Evolutionary conservation across 1,284 basidiomycete species (phyloP).

Genomic region (Cerioporus squamosus): DNA sequence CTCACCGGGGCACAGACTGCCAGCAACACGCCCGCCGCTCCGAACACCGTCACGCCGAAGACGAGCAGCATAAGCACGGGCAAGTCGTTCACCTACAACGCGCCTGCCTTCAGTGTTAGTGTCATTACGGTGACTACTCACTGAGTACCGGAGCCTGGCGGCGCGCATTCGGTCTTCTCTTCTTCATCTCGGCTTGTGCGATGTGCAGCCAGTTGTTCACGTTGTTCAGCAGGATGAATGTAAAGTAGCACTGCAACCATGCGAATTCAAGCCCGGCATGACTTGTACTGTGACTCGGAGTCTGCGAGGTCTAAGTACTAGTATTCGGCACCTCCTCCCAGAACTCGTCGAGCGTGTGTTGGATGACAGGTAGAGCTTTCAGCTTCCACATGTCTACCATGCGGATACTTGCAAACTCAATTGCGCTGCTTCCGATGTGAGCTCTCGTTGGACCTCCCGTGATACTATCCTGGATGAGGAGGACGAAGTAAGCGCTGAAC

Average conservation of each 20-base stretch:
- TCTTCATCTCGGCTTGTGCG: not conserved
- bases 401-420: no score
- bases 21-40: constrained; percentile 58
- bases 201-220: no score
- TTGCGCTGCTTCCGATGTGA: no score
- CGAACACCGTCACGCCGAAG: constrained; percentile 49
- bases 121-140: constrained; percentile 46
- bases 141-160: constrained; percentile 8
- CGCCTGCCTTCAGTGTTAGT: constrained; percentile 61
- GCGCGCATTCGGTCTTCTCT: not conserved
- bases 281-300: not conserved
- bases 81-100: constrained; percentile 58
- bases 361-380: no score
- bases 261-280: not conserved
- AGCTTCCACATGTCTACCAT: no score
- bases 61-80: constrained; percentile 50
- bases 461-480: no score
- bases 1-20: constrained; percentile 51
- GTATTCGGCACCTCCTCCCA: constrained; percentile 42
- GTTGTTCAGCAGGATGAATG: no score
- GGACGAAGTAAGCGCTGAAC: no score
- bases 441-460: no score
- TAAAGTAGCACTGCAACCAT: no score
- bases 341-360: constrained; percentile 66
- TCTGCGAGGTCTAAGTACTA: no score